These are phyloP conservation scores for Thermochaetoides dissita DNA, from an alignment of 2,329 filamentous ascomycete genomes.

Conservation along the genomic window DNA sequence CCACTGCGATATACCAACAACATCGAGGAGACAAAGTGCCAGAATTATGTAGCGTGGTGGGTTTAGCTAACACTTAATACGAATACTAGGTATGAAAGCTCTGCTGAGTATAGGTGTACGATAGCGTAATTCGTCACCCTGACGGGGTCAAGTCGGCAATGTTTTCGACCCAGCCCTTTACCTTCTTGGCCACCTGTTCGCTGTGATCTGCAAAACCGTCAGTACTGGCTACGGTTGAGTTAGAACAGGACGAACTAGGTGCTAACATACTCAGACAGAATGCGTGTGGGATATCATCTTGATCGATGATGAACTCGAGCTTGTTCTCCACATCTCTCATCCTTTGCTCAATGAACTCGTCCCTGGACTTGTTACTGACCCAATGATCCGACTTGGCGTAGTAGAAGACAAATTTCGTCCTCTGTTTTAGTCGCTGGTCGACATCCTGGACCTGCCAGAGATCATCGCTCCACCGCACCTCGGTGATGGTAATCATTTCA, in stretches of 20 bases:
- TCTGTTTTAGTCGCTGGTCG: too few relatives aligned
- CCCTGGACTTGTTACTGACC: conserved; percentile 42
- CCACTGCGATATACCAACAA: too few relatives aligned
- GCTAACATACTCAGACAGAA: conserved; percentile 34
- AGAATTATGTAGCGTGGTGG: too few relatives aligned
- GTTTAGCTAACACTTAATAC: too few relatives aligned
- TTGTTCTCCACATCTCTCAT: conserved; percentile 17
- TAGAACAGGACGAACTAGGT: neutral
- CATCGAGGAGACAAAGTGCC: too few relatives aligned
- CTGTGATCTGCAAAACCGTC: conserved; percentile 25
- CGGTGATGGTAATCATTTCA: conserved; percentile 44
- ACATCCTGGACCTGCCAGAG: conserved; percentile 35
- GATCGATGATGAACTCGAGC: conserved; percentile 39
- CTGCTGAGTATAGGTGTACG: too few relatives aligned
- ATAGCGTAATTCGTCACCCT: neutral
- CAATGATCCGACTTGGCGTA: conserved; percentile 49
- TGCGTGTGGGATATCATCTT: conserved; percentile 42
- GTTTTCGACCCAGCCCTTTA: conserved; percentile 37
- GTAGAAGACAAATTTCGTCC: conserved; percentile 42
- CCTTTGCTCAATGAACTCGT: conserved; percentile 38
- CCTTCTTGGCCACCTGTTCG: conserved; percentile 35
- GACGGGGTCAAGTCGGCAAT: conserved; percentile 19
- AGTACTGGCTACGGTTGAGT: too few relatives aligned
- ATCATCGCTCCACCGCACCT: conserved; percentile 45
- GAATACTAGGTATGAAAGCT: too few relatives aligned